These are phyloP conservation scores for Cordia subcordata DNA, from an alignment of 257 asterid species.

Conservation along the genomic window DNA sequence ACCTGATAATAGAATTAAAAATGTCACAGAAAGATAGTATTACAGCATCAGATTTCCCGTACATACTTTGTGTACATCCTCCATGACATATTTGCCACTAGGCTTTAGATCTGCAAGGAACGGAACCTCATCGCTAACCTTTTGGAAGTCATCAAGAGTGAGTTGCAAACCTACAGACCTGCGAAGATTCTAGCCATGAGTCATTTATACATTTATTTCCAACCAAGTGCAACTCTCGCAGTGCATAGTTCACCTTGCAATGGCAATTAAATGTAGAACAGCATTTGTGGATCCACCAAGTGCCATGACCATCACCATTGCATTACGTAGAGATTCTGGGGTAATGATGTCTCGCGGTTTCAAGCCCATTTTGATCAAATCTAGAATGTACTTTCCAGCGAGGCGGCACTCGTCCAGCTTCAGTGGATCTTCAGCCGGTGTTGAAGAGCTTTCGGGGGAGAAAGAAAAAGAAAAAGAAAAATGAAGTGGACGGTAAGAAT, in stretches of 20 bases:
- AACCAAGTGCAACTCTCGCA: neutral
- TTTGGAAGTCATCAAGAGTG: slow-evolving; percentile 89
- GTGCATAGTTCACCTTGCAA: slow-evolving; percentile 60
- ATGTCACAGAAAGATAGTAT: neutral
- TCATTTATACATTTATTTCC: slow-evolving; percentile 9
- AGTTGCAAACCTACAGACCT: slow-evolving; percentile 94
- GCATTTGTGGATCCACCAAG: slow-evolving; percentile 99
- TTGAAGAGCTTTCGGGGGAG: slow-evolving; percentile 93
- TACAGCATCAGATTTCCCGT: slow-evolving; percentile 4
- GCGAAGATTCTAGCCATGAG: slow-evolving; percentile 38
- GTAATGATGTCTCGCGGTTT: slow-evolving; percentile 94
- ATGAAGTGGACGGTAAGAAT: slow-evolving; percentile 7
- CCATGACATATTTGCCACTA: slow-evolving; percentile 98
- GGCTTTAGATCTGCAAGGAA: slow-evolving; percentile 99
- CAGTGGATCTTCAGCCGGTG: slow-evolving; percentile 97
- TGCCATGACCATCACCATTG: slow-evolving; percentile 96
- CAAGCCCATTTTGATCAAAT: slow-evolving; percentile 84
- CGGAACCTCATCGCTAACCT: slow-evolving; percentile 87
- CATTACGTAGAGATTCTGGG: slow-evolving; percentile 66
- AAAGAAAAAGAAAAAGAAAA: neutral
- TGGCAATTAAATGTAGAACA: slow-evolving; percentile 95
- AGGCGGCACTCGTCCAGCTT: slow-evolving; percentile 95
- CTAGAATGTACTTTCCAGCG: slow-evolving; percentile 85
- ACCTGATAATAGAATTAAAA: slow-evolving; percentile 5
- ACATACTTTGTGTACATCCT: slow-evolving; percentile 89